phyloP scores from a whole-genome alignment of 2,329 filamentous ascomycete species.

The Paraconiothyrium brasiliense region DNA sequence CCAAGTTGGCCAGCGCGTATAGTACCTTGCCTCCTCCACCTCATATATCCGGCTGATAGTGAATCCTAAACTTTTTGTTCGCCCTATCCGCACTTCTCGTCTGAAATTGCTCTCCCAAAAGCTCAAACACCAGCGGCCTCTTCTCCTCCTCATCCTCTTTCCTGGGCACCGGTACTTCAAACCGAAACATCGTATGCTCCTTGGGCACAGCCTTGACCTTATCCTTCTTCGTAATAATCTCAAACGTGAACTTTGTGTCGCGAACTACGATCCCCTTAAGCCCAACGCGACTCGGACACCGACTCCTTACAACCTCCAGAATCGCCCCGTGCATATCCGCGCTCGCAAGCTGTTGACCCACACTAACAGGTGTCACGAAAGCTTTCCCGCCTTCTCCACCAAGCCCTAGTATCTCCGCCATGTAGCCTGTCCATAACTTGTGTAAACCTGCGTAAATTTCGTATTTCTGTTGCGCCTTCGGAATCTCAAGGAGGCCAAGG shows the following conservation, averaged over 20 bases:
- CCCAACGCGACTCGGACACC: constrained; percentile 83
- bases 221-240: constrained; percentile 78
- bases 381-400: constrained; percentile 53
- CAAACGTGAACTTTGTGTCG: constrained; percentile 86
- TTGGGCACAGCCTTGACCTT: constrained; percentile 85
- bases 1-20: background rate
- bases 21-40: background rate
- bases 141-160: constrained; percentile 31
- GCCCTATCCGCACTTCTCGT: constrained; percentile 83
- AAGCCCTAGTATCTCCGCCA: constrained; percentile 78
- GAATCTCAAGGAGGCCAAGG: constrained; percentile 78
- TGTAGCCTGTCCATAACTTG: constrained; percentile 83
- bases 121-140: constrained; percentile 76
- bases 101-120: constrained; percentile 88
- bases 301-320: constrained; percentile 82
- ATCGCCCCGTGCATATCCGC: constrained; percentile 92
- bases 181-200: constrained; percentile 84
- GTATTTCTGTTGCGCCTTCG: constrained; percentile 74
- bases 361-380: constrained; percentile 66
- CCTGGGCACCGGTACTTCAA: constrained; percentile 68
- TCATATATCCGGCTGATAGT: constrained; percentile 78
- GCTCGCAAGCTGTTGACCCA: constrained; percentile 76
- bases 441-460: constrained; percentile 80
- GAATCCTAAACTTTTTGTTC: constrained; percentile 90
- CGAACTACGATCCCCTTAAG: constrained; percentile 86